A percentile compares a stretch with the other conserved stretches of the same genome.
Conservation (phyloP, 2,329 filamentous ascomycete species). For the Pseudocercospora ulei region DNA sequence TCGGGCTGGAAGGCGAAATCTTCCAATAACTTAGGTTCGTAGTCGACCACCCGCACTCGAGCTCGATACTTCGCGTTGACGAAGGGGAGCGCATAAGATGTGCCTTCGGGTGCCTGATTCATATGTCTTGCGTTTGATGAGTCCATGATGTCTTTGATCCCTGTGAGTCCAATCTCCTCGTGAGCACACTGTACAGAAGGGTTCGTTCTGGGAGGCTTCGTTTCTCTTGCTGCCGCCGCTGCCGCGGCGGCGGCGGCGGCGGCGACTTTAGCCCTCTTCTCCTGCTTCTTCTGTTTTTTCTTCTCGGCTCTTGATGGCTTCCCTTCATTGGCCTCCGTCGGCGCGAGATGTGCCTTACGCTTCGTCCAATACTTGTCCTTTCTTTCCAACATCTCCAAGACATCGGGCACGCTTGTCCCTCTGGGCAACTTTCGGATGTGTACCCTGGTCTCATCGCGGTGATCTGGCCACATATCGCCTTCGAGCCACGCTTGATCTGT, state of each 20-base stretch:
- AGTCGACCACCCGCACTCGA: conserved; percentile 71
- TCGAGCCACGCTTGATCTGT: conserved; percentile 53
- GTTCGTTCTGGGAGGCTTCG: conserved; percentile 18
- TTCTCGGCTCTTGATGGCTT: conserved; percentile 20
- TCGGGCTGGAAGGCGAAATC: conserved; percentile 51
- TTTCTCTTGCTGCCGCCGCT: background rate
- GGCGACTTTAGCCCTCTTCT: conserved; percentile 36
- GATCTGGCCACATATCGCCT: conserved; percentile 59
- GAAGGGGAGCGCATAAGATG: conserved; percentile 27
- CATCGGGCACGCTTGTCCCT: conserved; percentile 41
- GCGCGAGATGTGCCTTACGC: conserved; percentile 30
- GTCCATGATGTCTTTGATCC: conserved; percentile 44
- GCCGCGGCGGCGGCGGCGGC: conserved; percentile 2
- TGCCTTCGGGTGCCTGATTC: conserved; percentile 35
- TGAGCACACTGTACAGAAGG: conserved; percentile 37
- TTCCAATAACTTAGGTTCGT: conserved; percentile 57
- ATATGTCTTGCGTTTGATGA: conserved; percentile 40
- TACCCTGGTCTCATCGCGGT: conserved; percentile 44
- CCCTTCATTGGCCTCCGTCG: conserved; percentile 13
- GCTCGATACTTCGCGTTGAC: conserved; percentile 58
- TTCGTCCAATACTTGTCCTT: conserved; percentile 51
- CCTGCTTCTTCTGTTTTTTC: conserved; percentile 35
- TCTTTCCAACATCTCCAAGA: conserved; percentile 52
- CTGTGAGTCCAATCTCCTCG: conserved; percentile 36
- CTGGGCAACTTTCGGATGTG: too few relatives aligned